Percentiles rank a stretch among this genome's conserved stretches.
Evolutionary conservation across 2,329 filamentous ascomycete genomes (phyloP).

Genomic region (Ascochyta viciae-villosae): DNA sequence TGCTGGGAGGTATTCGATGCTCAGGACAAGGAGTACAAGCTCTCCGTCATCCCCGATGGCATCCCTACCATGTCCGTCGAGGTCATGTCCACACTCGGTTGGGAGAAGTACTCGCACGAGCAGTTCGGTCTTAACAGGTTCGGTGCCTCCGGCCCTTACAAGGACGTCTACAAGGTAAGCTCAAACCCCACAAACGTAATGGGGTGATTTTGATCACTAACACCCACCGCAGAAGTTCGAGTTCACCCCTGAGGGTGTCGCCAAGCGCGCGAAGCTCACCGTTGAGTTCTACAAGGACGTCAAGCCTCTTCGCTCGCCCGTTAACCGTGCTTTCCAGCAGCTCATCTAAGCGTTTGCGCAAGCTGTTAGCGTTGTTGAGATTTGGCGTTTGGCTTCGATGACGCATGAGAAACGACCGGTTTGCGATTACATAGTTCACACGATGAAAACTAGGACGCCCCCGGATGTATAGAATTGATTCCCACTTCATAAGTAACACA

Average conservation of each 20-base stretch:
- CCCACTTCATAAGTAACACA: conserved; percentile 13
- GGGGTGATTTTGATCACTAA: conserved; percentile 38
- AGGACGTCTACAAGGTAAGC: conserved; percentile 88
- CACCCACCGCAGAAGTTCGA: conserved; percentile 85
- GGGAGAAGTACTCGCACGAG: conserved; percentile 99
- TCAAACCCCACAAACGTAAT: not conserved
- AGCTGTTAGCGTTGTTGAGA: not conserved
- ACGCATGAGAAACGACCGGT: conserved; percentile 23
- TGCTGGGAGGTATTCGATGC: conserved; percentile 97
- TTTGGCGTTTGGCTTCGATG: conserved; percentile 14
- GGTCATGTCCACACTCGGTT: conserved; percentile 96
- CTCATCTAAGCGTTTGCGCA: conserved; percentile 71
- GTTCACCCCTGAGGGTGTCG: conserved; percentile 95
- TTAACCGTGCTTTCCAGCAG: conserved; percentile 98
- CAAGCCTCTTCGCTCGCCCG: conserved; percentile 84
- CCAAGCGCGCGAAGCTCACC: conserved; percentile 91
- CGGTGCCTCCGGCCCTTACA: conserved; percentile 95
- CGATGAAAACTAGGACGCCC: conserved; percentile 23
- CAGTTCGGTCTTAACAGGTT: conserved; percentile 99
- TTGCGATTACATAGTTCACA: conserved; percentile 25
- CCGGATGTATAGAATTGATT: conserved; percentile 33
- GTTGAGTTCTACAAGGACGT: conserved; percentile 98
- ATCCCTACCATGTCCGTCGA: conserved; percentile 93
- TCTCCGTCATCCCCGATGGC: conserved; percentile 90
- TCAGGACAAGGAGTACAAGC: conserved; percentile 92